A percentile compares a stretch with the other conserved stretches of the same genome.
phyloP scores from a whole-genome alignment of 1,284 basidiomycete species.

The Ceratobasidium sp. region DNA sequence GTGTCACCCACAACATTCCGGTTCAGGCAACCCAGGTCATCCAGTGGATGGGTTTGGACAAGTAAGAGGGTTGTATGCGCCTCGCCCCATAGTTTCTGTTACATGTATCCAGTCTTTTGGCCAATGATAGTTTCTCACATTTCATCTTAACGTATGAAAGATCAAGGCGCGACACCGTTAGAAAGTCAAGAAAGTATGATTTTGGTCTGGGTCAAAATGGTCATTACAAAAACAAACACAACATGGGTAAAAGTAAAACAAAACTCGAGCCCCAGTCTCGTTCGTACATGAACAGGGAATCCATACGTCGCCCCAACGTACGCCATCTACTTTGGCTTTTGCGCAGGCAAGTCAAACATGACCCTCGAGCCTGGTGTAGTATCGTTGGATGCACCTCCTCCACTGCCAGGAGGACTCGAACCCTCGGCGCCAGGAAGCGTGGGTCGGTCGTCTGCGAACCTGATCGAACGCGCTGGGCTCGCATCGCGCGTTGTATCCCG shows the following conservation, averaged over 20 bases:
- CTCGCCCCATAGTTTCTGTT: neutral
- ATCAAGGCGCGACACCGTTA: too few species aligned
- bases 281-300: too few species aligned
- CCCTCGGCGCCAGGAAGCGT: conserved; percentile 9
- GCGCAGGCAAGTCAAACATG: conserved; percentile 31
- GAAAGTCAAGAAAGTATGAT: neutral
- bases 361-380: conserved; percentile 13
- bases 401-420: neutral
- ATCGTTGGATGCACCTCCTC: neutral
- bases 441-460: conserved; percentile 29
- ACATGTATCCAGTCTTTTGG: neutral
- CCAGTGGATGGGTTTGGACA: conserved; percentile 35
- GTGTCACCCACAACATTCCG: conserved; percentile 57
- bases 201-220: neutral
- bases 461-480: conserved; percentile 27
- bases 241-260: neutral
- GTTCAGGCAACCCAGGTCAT: conserved; percentile 46
- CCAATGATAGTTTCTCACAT: neutral
- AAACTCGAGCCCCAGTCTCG: too few species aligned
- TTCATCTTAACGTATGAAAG: too few species aligned
- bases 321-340: conserved; percentile 16
- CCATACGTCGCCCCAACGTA: neutral
- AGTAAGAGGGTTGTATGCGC: conserved; percentile 3
- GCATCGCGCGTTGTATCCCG: conserved; percentile 18
- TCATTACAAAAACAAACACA: neutral